Evolutionary conservation across 2,329 filamentous ascomycete genomes (phyloP), one percentile per base, ranked within the genome.

Genomic region (Exserohilum rostratum): DNA sequence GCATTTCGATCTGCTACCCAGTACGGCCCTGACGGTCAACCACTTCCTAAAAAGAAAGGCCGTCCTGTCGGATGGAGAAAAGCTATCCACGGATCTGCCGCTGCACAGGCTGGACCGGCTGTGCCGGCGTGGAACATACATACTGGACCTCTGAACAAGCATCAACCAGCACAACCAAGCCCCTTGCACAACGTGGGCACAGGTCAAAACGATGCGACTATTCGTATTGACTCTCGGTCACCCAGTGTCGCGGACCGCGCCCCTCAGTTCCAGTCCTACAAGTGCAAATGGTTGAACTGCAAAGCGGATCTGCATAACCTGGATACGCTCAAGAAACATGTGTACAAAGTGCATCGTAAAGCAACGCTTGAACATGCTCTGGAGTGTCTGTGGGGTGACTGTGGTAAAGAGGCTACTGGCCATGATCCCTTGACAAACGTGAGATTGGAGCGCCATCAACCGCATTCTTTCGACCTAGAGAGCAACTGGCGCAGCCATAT

Each of bases 281-380:
- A 78, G 50, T 89, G 87, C 70, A 69, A 76, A 37, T 89, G 86
- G 86, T 71, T 79, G 46, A 70, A 74, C 1, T 89, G 87, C 66
- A 70, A 72, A 3, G 80, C 83, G 0, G 79, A 86, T 58, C 73
- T 89, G 5, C 86, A 89, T 69, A 88, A 87, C 60, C 69, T 88
- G 12, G 80, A 82, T 7, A 84, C 82, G 0, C 73, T 89, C 5
- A 80, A 81, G 57, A 83, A 83, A 53, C 87, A 89, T 67, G 71
- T 87, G 5, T 67, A 77, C 46, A 87, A 85, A 62, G 70, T 83
- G 3, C 86, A 89, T 62, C 72, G 76, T 18, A 73, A 71, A 38
- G 60, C 68, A 20, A 73, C 69, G 11, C 45, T 51, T 3, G 64
- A 69, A 11, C 73, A 76, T 20, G 70, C 71, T 17, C 73, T 76